These are phyloP conservation scores for Ustilago lituana DNA, from an alignment of 1,284 basidiomycete species.

Conservation along the genomic window DNA sequence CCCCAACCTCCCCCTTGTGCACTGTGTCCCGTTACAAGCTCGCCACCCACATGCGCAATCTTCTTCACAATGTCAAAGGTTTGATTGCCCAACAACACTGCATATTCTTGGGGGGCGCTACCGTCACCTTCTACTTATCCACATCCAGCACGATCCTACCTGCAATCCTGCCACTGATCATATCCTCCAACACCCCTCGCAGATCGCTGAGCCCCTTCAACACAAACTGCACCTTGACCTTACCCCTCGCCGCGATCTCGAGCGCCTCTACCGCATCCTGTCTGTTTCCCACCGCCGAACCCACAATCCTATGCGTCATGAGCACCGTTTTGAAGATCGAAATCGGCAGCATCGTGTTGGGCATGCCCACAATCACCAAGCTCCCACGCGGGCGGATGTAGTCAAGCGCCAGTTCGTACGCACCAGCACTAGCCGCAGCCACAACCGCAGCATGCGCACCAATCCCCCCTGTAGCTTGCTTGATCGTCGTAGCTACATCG, in stretches of 20 bases:
- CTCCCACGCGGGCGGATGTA: constrained; percentile 73
- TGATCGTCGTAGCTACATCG: constrained; percentile 74
- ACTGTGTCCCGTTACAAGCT: too few relatives aligned
- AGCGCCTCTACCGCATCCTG: constrained; percentile 70
- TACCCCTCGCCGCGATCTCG: constrained; percentile 76
- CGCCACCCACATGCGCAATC: too few relatives aligned
- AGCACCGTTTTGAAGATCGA: constrained; percentile 76
- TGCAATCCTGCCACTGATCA: constrained; percentile 73
- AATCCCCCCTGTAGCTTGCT: constrained; percentile 73
- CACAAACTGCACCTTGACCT: constrained; percentile 74
- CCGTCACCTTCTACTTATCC: constrained; percentile 47
- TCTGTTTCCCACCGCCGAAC: constrained; percentile 76
- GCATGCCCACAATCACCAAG: constrained; percentile 79
- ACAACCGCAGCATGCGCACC: constrained; percentile 76
- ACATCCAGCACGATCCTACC: constrained; percentile 75
- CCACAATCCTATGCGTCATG: constrained; percentile 75
- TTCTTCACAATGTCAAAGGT: too few relatives aligned
- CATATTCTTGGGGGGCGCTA: too few relatives aligned
- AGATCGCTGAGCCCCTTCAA: constrained; percentile 72
- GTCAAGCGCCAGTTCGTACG: constrained; percentile 76
- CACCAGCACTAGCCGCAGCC: constrained; percentile 69
- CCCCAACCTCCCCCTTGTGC: too few relatives aligned
- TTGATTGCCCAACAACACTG: too few relatives aligned
- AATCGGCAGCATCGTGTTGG: constrained; percentile 73
- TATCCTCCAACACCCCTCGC: constrained; percentile 71